Evolutionary conservation across 352 stramenopile species (phyloP).

Genomic region (Pythium myriotylum): DNA sequence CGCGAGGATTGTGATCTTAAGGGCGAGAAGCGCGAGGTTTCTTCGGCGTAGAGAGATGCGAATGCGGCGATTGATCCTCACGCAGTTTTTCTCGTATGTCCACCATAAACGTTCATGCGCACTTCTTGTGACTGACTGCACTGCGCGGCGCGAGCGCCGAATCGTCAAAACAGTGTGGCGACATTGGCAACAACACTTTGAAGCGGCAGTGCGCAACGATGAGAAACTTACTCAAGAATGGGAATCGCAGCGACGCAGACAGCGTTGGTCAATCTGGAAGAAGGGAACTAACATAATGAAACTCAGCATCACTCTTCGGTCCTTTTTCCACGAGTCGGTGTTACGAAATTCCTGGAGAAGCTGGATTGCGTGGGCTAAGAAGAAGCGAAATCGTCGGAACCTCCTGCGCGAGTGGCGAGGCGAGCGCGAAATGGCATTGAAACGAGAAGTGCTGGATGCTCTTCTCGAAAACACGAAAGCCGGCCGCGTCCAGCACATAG

Average conservation of each 20-base stretch:
- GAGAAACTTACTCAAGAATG: not conserved
- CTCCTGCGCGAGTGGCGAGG: constrained; percentile 7
- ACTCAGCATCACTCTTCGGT: not conserved
- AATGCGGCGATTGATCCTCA: not conserved
- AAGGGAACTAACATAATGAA: not conserved
- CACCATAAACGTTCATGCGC: not conserved
- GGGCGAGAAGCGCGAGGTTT: not conserved
- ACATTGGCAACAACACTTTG: not conserved
- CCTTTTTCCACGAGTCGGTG: not conserved
- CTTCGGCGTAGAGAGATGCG: not conserved
- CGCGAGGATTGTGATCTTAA: not conserved
- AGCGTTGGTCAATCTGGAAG: constrained; percentile 3
- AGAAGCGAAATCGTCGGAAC: not conserved
- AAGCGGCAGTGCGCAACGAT: not conserved
- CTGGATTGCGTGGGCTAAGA: not conserved
- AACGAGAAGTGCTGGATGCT: not conserved
- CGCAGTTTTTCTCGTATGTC: not conserved
- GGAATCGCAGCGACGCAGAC: not conserved
- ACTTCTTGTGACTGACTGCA: constrained; percentile 4
- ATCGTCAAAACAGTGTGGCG: not conserved
- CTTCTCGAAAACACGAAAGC: not conserved
- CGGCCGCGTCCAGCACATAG: not conserved
- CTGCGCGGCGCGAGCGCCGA: not conserved
- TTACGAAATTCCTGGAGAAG: not conserved
- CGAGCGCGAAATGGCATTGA: not conserved